Evolutionary conservation across 1,139 yeast species (phyloP).

Genomic region (Kluyveromyces sp.): DNA sequence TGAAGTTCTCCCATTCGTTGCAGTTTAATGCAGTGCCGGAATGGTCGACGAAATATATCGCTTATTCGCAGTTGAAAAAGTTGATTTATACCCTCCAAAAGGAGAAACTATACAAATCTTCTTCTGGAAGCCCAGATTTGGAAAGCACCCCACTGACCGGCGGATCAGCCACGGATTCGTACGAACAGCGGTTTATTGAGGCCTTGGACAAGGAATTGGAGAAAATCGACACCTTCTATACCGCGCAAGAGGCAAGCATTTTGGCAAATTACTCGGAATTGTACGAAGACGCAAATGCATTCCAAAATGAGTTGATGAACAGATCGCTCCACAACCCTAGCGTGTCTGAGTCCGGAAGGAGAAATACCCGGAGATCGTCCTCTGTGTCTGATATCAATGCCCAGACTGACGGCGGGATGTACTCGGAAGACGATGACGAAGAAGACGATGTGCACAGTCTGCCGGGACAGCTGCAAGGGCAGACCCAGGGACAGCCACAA

Average conservation of each 20-base stretch:
- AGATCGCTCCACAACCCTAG: conserved; percentile 1
- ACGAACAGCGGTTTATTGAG: conserved; percentile 33
- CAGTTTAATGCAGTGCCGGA: conserved; percentile 76
- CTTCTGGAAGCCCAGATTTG: conserved; percentile 9
- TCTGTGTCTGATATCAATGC: conserved; percentile 1
- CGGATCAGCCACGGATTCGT: conserved; percentile 9
- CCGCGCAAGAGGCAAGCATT: conserved; percentile 45
- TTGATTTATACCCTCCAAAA: conserved; percentile 58
- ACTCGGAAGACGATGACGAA: conserved; percentile 4
- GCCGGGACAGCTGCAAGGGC: background rate
- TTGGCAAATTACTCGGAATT: conserved; percentile 43
- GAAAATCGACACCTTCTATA: conserved; percentile 55
- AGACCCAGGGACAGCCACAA: background rate
- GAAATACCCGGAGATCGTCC: conserved; percentile 2
- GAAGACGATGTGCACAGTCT: background rate
- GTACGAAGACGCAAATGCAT: conserved; percentile 36
- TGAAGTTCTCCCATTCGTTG: conserved; percentile 70
- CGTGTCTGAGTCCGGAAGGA: background rate
- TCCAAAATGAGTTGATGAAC: conserved; percentile 15
- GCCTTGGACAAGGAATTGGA: conserved; percentile 51
- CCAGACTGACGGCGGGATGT: conserved; percentile 3
- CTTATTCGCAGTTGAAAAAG: conserved; percentile 64
- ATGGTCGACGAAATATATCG: conserved; percentile 67
- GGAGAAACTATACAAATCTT: conserved; percentile 36
- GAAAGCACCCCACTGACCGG: conserved; percentile 15